A percentile compares a stretch with the other conserved stretches of the same genome.
Conservation (phyloP, 2,329 filamentous ascomycete genomes). For the Lasiodiplodia hormozganensis region DNA sequence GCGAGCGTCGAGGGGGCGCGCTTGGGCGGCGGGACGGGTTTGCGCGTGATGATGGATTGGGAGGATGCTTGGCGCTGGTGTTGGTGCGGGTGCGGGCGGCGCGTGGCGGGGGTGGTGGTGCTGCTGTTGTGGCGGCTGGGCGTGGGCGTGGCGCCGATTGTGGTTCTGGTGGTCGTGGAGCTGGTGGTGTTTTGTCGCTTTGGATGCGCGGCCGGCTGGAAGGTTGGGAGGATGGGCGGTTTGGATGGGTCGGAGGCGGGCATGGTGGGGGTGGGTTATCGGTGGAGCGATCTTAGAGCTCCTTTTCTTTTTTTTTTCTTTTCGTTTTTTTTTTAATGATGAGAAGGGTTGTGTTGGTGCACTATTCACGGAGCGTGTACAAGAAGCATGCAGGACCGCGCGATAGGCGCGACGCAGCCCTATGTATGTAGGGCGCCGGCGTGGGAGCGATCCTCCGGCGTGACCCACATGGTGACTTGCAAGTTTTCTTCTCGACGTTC, state of each 20-base stretch:
- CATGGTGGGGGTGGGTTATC: not conserved
- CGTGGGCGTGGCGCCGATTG: not conserved
- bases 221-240: not conserved
- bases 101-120: not conserved
- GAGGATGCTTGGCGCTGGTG: not conserved
- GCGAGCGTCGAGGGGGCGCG: constrained; percentile 3
- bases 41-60: not conserved
- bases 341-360: no score
- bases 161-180: not conserved
- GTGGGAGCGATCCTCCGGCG: not conserved
- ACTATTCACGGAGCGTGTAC: not conserved
- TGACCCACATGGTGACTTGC: not conserved
- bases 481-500: not conserved
- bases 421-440: not conserved
- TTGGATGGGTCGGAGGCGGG: not conserved
- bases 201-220: not conserved
- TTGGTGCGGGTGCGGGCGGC: not conserved
- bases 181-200: not conserved
- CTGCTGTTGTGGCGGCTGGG: not conserved
- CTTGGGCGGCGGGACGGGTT: not conserved
- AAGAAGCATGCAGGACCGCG: not conserved
- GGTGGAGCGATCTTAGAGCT: not conserved
- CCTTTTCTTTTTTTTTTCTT: no score
- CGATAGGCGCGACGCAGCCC: constrained; percentile 6
- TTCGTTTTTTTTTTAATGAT: not conserved